These are phyloP conservation scores for Tylopilus rubrobrunneus DNA, from an alignment of 768 basidiomycete species.

Conservation along the genomic window DNA sequence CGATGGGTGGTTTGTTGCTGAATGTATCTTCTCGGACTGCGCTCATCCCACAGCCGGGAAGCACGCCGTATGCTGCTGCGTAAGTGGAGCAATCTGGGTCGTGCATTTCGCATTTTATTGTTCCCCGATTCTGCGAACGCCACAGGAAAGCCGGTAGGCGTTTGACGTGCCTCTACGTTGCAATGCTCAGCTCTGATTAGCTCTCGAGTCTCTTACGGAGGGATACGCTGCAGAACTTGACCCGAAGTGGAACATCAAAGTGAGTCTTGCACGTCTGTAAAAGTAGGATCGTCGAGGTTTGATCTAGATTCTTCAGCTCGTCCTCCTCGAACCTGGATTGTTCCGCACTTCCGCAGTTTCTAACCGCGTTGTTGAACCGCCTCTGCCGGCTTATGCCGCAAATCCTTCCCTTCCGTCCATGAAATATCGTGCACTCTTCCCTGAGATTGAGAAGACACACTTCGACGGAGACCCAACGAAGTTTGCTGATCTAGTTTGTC, in stretches of 20 bases:
- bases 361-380: conserved; percentile 10
- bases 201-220: conserved; percentile 32
- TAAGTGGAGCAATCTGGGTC: conserved; percentile 12
- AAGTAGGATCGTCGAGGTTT: background rate
- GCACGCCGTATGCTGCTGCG: conserved; percentile 25
- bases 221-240: conserved; percentile 30
- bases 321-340: conserved; percentile 22
- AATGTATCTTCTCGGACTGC: conserved; percentile 34
- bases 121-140: too few species aligned
- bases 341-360: conserved; percentile 21
- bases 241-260: conserved; percentile 36
- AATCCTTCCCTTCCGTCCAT: conserved; percentile 24
- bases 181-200: conserved; percentile 15
- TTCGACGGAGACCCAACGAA: conserved; percentile 25
- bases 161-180: background rate
- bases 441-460: conserved; percentile 12
- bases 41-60: conserved; percentile 14
- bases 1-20: conserved; percentile 32
- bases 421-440: conserved; percentile 18
- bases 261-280: background rate
- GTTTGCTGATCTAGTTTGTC: conserved; percentile 19
- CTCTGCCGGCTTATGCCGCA: conserved; percentile 15
- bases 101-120: background rate
- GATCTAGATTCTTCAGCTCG: conserved; percentile 16
- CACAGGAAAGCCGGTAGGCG: conserved; percentile 19